Conservation (phyloP, 768 basidiomycete genomes). For the Mycena belliarum region DNA sequence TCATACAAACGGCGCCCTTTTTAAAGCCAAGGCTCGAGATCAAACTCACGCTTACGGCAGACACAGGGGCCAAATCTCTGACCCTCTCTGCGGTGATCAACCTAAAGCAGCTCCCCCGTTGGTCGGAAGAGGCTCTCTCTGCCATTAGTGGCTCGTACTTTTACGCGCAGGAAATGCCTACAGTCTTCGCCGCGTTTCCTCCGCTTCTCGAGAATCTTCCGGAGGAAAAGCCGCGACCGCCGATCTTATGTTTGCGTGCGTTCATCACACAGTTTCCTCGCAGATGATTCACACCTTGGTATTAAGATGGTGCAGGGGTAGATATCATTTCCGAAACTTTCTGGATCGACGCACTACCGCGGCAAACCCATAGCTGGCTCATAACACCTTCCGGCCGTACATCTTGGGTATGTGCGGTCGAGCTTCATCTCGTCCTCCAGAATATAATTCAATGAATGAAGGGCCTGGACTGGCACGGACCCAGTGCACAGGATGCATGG, state of each 20-base stretch:
- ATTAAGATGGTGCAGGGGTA: conserved; percentile 85
- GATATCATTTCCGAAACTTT: conserved; percentile 57
- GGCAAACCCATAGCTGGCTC: conserved; percentile 67
- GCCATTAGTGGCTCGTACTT: conserved; percentile 62
- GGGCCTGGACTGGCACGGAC: conserved; percentile 94
- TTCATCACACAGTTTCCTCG: conserved; percentile 15
- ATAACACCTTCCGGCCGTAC: conserved; percentile 83
- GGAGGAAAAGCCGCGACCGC: conserved; percentile 36
- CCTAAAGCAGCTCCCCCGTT: conserved; percentile 44
- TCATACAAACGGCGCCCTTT: conserved; percentile 45
- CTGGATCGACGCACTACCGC: conserved; percentile 66
- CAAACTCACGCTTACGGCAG: conserved; percentile 38
- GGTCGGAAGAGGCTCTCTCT: conserved; percentile 37
- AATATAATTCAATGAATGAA: conserved; percentile 30
- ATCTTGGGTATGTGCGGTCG: conserved; percentile 60
- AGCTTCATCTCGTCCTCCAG: neutral
- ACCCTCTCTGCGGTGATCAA: conserved; percentile 41
- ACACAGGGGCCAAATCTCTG: conserved; percentile 13
- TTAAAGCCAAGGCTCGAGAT: conserved; percentile 34
- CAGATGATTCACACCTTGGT: neutral
- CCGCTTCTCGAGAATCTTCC: conserved; percentile 40
- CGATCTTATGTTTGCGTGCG: conserved; percentile 67
- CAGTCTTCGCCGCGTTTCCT: conserved; percentile 58
- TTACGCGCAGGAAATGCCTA: conserved; percentile 54
- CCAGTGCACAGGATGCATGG: conserved; percentile 74